phyloP scores from a whole-genome alignment of 441 rosid species.

The Eutrema salsugineum region DNA sequence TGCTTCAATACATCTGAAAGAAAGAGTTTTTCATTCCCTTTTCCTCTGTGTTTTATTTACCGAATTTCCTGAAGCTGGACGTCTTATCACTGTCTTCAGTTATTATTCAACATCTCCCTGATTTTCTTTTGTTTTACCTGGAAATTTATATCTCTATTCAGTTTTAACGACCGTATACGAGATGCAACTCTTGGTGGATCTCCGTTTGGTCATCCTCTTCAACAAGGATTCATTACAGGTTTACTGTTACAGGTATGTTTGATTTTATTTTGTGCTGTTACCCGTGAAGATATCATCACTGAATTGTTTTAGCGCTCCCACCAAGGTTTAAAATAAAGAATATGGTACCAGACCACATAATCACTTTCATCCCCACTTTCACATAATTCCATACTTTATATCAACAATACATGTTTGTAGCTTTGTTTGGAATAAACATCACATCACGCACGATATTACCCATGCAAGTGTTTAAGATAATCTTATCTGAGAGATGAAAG shows the following conservation, averaged over 20 bases:
- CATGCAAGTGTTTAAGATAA: background rate
- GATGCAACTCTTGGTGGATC: conserved; percentile 99
- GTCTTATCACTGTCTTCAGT: conserved; percentile 2
- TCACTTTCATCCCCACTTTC: background rate
- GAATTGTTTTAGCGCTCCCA: background rate
- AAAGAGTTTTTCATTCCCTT: background rate
- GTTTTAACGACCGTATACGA: conserved; percentile 96
- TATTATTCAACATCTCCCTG: background rate
- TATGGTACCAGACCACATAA: background rate
- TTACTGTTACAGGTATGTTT: conserved; percentile 68
- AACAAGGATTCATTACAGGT: conserved; percentile 96
- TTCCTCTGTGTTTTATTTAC: background rate
- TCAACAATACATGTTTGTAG: background rate
- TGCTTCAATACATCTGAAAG: conserved; percentile 5
- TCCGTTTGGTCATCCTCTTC: conserved; percentile 98
- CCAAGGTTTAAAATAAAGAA: background rate
- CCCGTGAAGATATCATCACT: background rate
- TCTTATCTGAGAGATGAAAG: background rate
- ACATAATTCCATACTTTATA: background rate
- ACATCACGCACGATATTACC: background rate
- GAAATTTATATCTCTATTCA: conserved; percentile 35
- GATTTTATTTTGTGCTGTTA: conserved; percentile 5
- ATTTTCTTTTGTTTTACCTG: conserved; percentile 9
- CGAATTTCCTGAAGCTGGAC: background rate
- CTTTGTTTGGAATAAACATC: background rate